These are phyloP conservation scores for Phialophora macrospora DNA, from an alignment of 2,329 filamentous ascomycete species.

Conservation along the genomic window DNA sequence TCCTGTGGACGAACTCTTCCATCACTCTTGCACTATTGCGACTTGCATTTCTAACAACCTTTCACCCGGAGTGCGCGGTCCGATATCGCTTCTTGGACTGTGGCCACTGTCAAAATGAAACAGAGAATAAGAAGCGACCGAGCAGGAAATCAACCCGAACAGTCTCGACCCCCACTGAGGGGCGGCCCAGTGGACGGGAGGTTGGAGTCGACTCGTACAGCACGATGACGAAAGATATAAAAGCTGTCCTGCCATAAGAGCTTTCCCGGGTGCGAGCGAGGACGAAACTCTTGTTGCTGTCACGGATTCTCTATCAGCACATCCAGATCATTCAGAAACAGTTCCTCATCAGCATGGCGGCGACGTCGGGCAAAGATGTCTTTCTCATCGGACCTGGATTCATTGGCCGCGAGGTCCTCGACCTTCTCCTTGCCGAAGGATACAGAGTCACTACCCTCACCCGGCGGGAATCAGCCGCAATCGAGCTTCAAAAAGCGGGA, in stretches of 20 bases:
- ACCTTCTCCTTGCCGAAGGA: slow-evolving; percentile 50
- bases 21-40: neutral
- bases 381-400: slow-evolving; percentile 38
- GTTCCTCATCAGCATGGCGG: slow-evolving; percentile 2
- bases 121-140: neutral
- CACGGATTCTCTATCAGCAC: neutral
- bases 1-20: neutral
- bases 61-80: neutral
- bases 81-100: neutral
- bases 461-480: slow-evolving; percentile 28
- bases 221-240: slow-evolving; percentile 1
- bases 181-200: neutral
- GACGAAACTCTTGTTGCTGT: neutral
- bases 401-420: slow-evolving; percentile 55
- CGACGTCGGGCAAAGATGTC: slow-evolving; percentile 28
- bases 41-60: neutral
- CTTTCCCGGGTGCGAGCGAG: too few species aligned
- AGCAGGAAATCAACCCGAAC: neutral
- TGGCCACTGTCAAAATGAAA: neutral
- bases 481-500: slow-evolving; percentile 43
- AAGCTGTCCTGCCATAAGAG: neutral
- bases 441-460: slow-evolving; percentile 50
- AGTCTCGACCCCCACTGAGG: slow-evolving; percentile 4
- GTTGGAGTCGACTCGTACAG: neutral
- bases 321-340: neutral